Percentiles rank a stretch among this genome's conserved stretches.
Evolutionary conservation across 2,329 filamentous ascomycete species (phyloP).

Genomic region (Alternaria gaisen): DNA sequence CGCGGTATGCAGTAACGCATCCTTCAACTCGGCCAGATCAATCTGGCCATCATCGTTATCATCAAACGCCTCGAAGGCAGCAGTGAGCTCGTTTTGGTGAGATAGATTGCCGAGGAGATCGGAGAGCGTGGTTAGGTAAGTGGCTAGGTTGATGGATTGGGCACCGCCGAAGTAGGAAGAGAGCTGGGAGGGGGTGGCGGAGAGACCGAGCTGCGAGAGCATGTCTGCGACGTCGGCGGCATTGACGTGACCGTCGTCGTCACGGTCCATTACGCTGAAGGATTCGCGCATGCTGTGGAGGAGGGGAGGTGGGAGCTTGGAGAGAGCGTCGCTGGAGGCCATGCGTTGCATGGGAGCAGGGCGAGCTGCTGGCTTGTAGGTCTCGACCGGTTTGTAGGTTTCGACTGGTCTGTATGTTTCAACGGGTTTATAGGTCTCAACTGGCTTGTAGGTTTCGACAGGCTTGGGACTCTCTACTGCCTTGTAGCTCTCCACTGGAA

Average conservation of each 20-base stretch:
- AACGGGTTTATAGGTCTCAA: slow-evolving; percentile 53
- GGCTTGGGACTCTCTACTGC: slow-evolving; percentile 48
- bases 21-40: slow-evolving; percentile 81
- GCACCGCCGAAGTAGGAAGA: slow-evolving; percentile 79
- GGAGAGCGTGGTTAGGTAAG: slow-evolving; percentile 85
- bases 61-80: slow-evolving; percentile 94
- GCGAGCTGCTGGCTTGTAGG: slow-evolving; percentile 26
- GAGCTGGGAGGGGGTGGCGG: slow-evolving; percentile 75
- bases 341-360: slow-evolving; percentile 38
- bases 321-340: slow-evolving; percentile 56
- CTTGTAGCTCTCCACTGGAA: background rate
- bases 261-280: slow-evolving; percentile 90
- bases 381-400: slow-evolving; percentile 52
- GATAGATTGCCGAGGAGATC: slow-evolving; percentile 77
- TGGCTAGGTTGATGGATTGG: slow-evolving; percentile 80
- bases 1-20: slow-evolving; percentile 82
- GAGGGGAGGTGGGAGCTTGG: slow-evolving; percentile 80
- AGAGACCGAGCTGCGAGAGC: slow-evolving; percentile 84
- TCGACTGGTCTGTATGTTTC: slow-evolving; percentile 53
- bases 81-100: slow-evolving; percentile 79
- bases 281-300: slow-evolving; percentile 88
- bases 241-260: slow-evolving; percentile 84
- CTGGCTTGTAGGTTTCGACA: slow-evolving; percentile 57
- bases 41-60: slow-evolving; percentile 95
- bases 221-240: slow-evolving; percentile 87